Evolutionary conservation across 805 yeast species (phyloP).

Genomic region (Debaryomyces prosopidis): DNA sequence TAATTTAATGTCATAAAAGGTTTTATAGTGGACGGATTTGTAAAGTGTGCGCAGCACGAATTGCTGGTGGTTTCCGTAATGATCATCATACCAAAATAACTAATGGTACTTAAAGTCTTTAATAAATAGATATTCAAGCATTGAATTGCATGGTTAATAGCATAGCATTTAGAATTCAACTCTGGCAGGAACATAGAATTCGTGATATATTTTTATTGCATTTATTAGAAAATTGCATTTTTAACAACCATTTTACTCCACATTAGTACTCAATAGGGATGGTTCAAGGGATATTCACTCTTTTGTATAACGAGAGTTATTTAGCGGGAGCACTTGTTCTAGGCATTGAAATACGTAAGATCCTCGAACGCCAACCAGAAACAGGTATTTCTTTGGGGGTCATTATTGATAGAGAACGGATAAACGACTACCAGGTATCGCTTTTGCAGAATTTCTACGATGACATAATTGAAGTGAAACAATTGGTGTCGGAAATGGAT

Average conservation of each 20-base stretch:
- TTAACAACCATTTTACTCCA: not conserved
- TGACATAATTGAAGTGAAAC: constrained; percentile 27
- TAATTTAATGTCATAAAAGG: constrained; percentile 18
- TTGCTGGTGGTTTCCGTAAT: not conserved
- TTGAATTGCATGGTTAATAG: too few relatives aligned
- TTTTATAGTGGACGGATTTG: not conserved
- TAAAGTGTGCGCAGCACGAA: not conserved
- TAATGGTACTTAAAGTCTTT: too few relatives aligned
- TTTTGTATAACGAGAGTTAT: constrained; percentile 51
- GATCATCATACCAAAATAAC: too few relatives aligned
- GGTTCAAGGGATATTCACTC: constrained; percentile 45
- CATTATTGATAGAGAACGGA: constrained; percentile 30
- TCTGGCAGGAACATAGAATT: too few relatives aligned
- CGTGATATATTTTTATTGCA: too few relatives aligned
- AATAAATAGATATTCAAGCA: too few relatives aligned
- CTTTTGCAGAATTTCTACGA: constrained; percentile 28
- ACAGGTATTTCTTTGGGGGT: constrained; percentile 24
- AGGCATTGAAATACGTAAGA: constrained; percentile 33
- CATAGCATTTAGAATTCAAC: too few relatives aligned
- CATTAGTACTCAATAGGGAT: constrained; percentile 7
- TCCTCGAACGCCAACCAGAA: constrained; percentile 8
- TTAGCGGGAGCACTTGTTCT: constrained; percentile 59
- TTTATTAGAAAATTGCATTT: too few relatives aligned
- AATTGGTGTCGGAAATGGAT: constrained; percentile 23
- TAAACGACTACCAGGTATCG: constrained; percentile 25